Percentiles rank a stretch among this genome's conserved stretches.
Evolutionary conservation across 129 eudicot species (phyloP).

Genomic region (Erigeron canadensis): DNA sequence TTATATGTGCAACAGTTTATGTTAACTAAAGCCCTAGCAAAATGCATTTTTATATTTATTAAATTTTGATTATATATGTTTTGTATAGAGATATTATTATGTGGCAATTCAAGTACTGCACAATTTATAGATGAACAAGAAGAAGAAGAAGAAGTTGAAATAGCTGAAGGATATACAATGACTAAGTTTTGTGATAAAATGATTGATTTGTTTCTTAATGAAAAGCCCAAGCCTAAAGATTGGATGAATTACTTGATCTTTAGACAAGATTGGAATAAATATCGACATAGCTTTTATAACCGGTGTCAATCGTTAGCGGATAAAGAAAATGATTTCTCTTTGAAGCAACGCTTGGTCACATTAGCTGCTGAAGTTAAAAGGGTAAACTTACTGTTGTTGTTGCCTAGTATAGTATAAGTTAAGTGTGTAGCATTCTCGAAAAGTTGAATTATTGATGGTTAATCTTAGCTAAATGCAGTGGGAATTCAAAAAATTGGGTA

Average conservation of each 20-base stretch:
- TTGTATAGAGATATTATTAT: constrained; percentile 34
- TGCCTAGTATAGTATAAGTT: background rate
- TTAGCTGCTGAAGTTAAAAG: constrained; percentile 63
- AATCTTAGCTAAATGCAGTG: too few species aligned
- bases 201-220: constrained; percentile 70
- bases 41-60: too few species aligned
- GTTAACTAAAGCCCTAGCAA: too few species aligned
- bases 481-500: too few species aligned
- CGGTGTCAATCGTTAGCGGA: constrained; percentile 65
- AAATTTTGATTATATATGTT: background rate
- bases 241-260: constrained; percentile 81
- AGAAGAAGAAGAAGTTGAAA: constrained; percentile 56
- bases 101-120: constrained; percentile 34
- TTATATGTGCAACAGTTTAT: too few species aligned
- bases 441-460: too few species aligned
- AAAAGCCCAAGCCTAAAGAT: constrained; percentile 79
- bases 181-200: constrained; percentile 86
- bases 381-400: constrained; percentile 36
- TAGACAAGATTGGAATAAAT: constrained; percentile 88
- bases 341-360: constrained; percentile 49
- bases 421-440: too few species aligned
- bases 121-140: constrained; percentile 52
- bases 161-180: constrained; percentile 82
- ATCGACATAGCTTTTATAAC: constrained; percentile 63
- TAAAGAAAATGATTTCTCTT: constrained; percentile 47